Conservation (phyloP, 768 basidiomycete genomes). For the Mycena sanguinolenta region DNA sequence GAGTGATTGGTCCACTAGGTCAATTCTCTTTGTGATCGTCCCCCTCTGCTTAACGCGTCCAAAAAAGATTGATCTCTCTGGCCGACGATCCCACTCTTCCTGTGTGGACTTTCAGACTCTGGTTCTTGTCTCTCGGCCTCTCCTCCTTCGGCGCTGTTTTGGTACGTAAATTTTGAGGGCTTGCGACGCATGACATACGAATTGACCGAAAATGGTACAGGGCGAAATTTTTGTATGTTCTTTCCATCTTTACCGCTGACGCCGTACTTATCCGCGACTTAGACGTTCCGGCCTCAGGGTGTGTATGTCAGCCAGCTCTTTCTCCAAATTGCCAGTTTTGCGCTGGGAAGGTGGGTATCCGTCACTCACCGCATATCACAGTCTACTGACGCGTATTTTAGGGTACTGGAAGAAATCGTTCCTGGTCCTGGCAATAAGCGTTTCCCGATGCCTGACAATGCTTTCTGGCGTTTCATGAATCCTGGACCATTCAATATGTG, state of each 20-base stretch:
- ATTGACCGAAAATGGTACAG: too few relatives aligned
- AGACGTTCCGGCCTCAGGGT: slow-evolving; percentile 34
- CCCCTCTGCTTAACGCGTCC: too few relatives aligned
- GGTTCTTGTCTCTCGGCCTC: slow-evolving; percentile 45
- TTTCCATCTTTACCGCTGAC: not conserved
- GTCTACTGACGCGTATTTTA: not conserved
- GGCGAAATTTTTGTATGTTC: slow-evolving; percentile 30
- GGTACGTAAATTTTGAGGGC: too few relatives aligned
- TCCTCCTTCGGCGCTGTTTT: slow-evolving; percentile 48
- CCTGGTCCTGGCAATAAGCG: slow-evolving; percentile 36
- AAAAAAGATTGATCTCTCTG: too few relatives aligned
- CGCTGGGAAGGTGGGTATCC: slow-evolving; percentile 32
- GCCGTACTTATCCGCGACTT: slow-evolving; percentile 2
- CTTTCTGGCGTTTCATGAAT: slow-evolving; percentile 56
- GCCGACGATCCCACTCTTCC: slow-evolving; percentile 48
- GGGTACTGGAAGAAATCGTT: slow-evolving; percentile 33
- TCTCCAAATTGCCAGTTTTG: slow-evolving; percentile 33
- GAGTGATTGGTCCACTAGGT: slow-evolving; percentile 41
- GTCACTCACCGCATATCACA: not conserved
- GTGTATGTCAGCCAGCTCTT: slow-evolving; percentile 41
- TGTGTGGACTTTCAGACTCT: slow-evolving; percentile 48
- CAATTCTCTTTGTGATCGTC: slow-evolving; percentile 47
- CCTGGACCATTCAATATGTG: slow-evolving; percentile 60
- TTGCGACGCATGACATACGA: too few relatives aligned
- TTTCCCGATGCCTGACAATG: slow-evolving; percentile 31